Conservation (phyloP, 1,284 basidiomycete genomes). For the Ceratobasidium sp. region DNA sequence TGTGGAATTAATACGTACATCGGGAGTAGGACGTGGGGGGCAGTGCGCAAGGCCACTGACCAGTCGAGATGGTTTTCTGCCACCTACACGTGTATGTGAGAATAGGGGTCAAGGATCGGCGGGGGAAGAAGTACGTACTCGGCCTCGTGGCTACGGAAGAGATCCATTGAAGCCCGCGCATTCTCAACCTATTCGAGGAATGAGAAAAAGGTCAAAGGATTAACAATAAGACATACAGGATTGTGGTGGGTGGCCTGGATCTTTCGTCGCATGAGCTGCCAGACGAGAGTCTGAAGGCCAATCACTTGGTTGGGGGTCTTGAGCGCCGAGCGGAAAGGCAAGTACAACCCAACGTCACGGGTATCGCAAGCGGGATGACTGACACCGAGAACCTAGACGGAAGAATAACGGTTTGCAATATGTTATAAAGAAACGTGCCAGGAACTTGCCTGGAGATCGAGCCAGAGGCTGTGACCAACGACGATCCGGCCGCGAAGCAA, state of each 20-base stretch:
- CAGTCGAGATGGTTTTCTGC: constrained; percentile 64
- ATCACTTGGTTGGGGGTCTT: constrained; percentile 63
- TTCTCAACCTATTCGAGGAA: constrained; percentile 66
- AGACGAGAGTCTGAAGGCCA: constrained; percentile 74
- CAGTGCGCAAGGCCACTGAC: constrained; percentile 74
- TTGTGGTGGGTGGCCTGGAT: constrained; percentile 71
- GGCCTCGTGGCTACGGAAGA: constrained; percentile 68
- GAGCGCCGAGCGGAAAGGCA: constrained; percentile 74
- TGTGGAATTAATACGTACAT: constrained; percentile 57
- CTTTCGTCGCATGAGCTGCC: constrained; percentile 76
- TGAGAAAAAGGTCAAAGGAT: constrained; percentile 43
- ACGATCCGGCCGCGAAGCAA: constrained; percentile 59
- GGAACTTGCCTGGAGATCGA: constrained; percentile 68
- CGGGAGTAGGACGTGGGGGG: constrained; percentile 78
- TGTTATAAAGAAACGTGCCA: constrained; percentile 25
- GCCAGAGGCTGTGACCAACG: constrained; percentile 74
- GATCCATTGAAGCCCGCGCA: constrained; percentile 72
- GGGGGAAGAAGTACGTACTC: constrained; percentile 36
- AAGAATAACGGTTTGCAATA: not conserved
- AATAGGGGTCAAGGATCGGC: constrained; percentile 27
- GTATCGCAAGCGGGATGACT: constrained; percentile 77
- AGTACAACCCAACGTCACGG: constrained; percentile 78
- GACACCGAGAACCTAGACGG: constrained; percentile 71
- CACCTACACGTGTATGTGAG: constrained; percentile 50
- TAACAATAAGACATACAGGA: constrained; percentile 58